A percentile compares a stretch with the other conserved stretches of the same genome.
These are phyloP conservation scores for Trypanosomatidae sp. DNA, from an alignment of 208 protist species.

Conservation along the genomic window DNA sequence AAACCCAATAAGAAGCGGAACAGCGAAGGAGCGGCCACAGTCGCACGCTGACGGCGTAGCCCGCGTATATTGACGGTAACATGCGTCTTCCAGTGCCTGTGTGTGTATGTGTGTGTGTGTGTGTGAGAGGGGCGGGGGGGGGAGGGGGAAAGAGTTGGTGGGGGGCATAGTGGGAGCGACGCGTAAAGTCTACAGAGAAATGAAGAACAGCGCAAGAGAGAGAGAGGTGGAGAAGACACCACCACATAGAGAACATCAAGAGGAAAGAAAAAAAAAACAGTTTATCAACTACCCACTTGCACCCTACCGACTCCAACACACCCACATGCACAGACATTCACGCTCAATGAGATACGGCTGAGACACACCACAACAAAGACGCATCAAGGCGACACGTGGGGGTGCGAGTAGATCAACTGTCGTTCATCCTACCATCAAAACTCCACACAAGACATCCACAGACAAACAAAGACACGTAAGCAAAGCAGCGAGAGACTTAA, in stretches of 20 bases:
- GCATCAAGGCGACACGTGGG: neutral
- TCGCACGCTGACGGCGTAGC: neutral
- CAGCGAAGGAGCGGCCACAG: neutral
- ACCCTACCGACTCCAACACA: neutral
- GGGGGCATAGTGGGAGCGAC: neutral
- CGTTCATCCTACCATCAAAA: neutral
- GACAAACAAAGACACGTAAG: neutral
- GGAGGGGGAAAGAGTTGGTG: neutral
- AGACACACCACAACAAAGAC: neutral
- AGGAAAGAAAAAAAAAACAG: neutral
- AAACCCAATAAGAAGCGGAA: constrained; percentile 5
- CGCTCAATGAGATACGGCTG: neutral
- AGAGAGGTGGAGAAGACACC: neutral
- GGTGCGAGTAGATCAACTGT: neutral
- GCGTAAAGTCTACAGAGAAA: neutral
- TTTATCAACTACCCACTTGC: neutral
- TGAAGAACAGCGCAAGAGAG: neutral
- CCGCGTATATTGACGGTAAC: neutral
- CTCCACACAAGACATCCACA: neutral
- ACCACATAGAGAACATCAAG: neutral
- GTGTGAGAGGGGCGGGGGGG: no score
- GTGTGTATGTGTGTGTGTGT: neutral
- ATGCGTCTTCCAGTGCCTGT: neutral
- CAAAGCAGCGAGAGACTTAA: neutral
- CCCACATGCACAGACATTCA: neutral